These are phyloP conservation scores for Trichoderma simmonsii DNA, from an alignment of 2,329 filamentous ascomycete species.

Conservation along the genomic window DNA sequence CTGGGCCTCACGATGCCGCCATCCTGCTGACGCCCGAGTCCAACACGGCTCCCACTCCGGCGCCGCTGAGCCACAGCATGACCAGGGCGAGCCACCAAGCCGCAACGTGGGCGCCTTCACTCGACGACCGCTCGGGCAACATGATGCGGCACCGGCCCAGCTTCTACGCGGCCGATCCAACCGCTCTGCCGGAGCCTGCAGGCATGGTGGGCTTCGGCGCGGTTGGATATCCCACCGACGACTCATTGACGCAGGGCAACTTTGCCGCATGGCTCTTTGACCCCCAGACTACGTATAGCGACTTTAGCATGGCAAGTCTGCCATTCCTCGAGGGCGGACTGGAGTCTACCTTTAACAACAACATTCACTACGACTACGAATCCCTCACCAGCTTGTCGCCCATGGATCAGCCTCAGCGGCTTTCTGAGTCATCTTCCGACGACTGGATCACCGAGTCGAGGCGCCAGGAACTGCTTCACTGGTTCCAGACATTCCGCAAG, in stretches of 20 bases:
- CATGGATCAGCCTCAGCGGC: slow-evolving; percentile 41
- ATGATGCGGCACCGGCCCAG: slow-evolving; percentile 38
- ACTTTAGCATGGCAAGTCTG: slow-evolving; percentile 42
- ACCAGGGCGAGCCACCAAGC: slow-evolving; percentile 18
- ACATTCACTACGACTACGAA: slow-evolving; percentile 51
- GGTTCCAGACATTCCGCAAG: slow-evolving; percentile 42
- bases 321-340: slow-evolving; percentile 49
- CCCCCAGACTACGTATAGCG: slow-evolving; percentile 39
- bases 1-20: slow-evolving; percentile 44
- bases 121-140: slow-evolving; percentile 35
- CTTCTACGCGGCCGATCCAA: slow-evolving; percentile 35
- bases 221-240: slow-evolving; percentile 29
- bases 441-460: slow-evolving; percentile 45
- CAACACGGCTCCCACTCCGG: slow-evolving; percentile 28
- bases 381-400: slow-evolving; percentile 47
- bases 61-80: slow-evolving; percentile 25
- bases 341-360: slow-evolving; percentile 51
- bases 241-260: slow-evolving; percentile 40
- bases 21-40: slow-evolving; percentile 45
- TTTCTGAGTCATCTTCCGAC: slow-evolving; percentile 37
- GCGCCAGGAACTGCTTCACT: slow-evolving; percentile 43
- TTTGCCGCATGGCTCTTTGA: slow-evolving; percentile 54
- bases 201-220: slow-evolving; percentile 31
- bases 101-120: slow-evolving; percentile 29
- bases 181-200: slow-evolving; percentile 32